Evolutionary conservation across 2,329 filamentous ascomycete genomes (phyloP), one percentile per base, ranked within the genome.

Genomic region (Alternaria sp.): DNA sequence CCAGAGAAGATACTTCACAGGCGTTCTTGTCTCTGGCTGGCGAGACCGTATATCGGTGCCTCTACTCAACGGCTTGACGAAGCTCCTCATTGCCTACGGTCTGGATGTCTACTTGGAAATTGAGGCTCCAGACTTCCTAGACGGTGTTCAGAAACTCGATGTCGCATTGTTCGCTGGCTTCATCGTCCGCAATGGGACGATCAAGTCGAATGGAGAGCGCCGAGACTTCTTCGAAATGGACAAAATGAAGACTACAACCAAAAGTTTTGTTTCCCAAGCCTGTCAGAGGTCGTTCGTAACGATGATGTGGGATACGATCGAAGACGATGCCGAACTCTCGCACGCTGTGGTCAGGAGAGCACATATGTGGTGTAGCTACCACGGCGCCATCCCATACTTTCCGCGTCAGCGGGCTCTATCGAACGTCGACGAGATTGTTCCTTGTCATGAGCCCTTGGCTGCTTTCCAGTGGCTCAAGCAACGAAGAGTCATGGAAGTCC

Each of bases 291-390:
- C 75, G 2, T 79, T 79, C 43, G 64, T 71, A n/a, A 77, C 76
- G 8, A 76, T 80, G 73, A 79, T 79, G 71, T 80, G 78, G 78
- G 78, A 80, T 44, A 77, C 75, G 5, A 68, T 80, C n/a, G 71
- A 77, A 19, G 75, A 79, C 30, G 68, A 76, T 26, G 75, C 65
- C 6, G 64, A 73, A 10, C 50, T 79, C 7, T 79, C 78, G 10
- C 77, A 79, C 64, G 77, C 78, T 32, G 77, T 79, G 4, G 69
- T 75, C 4, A 69, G 76, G 54, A 72, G 78, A 65, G 73, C 74
- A 10, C 77, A 77, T 54, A 76, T 74, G 71, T 80, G 78, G 78
- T 79, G 76, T 54, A 75, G 62, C 45, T 80, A 80, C 55, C 78
- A 80, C 55, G 78, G 77, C 7, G 77, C 76, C 1, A 61, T 77